phyloP scores from a whole-genome alignment of 1,284 basidiomycete species.

The Sporisorium graminicola region DNA sequence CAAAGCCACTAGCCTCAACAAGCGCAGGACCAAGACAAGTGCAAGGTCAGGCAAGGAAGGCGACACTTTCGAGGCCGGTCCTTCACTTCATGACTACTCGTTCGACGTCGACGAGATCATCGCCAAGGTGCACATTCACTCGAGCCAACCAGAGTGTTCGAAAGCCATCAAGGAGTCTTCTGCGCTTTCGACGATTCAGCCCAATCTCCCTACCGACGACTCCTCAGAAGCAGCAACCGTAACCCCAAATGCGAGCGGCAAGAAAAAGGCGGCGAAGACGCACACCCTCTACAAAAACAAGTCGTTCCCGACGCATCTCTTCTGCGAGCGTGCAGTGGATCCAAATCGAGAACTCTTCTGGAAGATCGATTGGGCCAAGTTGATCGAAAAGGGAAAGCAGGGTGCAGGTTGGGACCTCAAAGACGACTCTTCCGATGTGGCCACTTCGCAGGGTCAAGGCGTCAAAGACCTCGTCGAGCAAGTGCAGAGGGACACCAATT shows the following conservation, averaged over 20 bases:
- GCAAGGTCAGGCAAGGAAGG: slow-evolving; percentile 33
- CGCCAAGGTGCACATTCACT: slow-evolving; percentile 36
- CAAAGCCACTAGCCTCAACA: slow-evolving; percentile 41
- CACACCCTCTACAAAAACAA: slow-evolving; percentile 43
- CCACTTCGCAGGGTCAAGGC: slow-evolving; percentile 40
- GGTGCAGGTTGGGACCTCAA: slow-evolving; percentile 51
- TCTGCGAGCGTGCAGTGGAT: slow-evolving; percentile 54
- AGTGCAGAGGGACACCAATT: slow-evolving; percentile 20
- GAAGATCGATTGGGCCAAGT: slow-evolving; percentile 46
- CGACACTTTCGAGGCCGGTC: slow-evolving; percentile 50
- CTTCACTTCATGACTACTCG: slow-evolving; percentile 45
- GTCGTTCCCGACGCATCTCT: slow-evolving; percentile 48
- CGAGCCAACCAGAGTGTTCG: slow-evolving; percentile 23
- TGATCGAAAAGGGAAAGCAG: slow-evolving; percentile 39
- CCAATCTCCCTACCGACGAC: slow-evolving; percentile 8
- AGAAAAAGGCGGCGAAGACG: slow-evolving; percentile 19
- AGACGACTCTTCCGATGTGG: slow-evolving; percentile 45
- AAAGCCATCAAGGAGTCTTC: slow-evolving; percentile 41
- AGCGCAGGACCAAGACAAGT: slow-evolving; percentile 44
- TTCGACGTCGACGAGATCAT: slow-evolving; percentile 55
- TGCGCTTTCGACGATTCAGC: slow-evolving; percentile 13
- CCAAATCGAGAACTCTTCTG: slow-evolving; percentile 55
- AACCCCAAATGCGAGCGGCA: neutral
- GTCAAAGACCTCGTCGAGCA: slow-evolving; percentile 54
- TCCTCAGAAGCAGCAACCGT: neutral